phyloP scores from a whole-genome alignment of 371 early-diverging fungal species.

The Syncephalastrum contaminatum region DNA sequence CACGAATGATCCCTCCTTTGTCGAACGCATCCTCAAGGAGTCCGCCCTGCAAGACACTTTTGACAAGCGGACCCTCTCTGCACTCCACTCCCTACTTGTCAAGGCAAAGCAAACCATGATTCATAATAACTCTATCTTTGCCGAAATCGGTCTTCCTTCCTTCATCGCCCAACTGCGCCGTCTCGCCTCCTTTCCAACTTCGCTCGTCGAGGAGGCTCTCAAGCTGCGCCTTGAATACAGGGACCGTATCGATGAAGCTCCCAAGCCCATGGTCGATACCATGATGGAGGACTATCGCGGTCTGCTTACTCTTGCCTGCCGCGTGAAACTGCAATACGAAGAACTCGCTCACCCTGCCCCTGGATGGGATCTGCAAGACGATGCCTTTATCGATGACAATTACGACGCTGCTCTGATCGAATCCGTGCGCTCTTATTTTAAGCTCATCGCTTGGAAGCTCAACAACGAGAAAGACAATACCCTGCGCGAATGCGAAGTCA shows the following conservation, averaged over 20 bases:
- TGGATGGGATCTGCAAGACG: constrained; percentile 69
- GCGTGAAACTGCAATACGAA: constrained; percentile 69
- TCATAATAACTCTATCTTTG: constrained; percentile 59
- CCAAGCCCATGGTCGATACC: constrained; percentile 72
- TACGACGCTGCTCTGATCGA: constrained; percentile 73
- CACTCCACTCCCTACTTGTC: constrained; percentile 47
- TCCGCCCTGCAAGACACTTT: constrained; percentile 78
- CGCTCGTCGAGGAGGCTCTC: constrained; percentile 76
- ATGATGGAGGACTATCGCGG: constrained; percentile 80
- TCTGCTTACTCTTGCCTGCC: constrained; percentile 66
- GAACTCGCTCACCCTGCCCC: constrained; percentile 61
- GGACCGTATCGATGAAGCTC: constrained; percentile 64
- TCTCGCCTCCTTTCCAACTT: constrained; percentile 77
- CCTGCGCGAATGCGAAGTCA: constrained; percentile 72
- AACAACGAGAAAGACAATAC: constrained; percentile 54
- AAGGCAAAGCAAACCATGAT: constrained; percentile 70
- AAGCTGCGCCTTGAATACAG: constrained; percentile 75
- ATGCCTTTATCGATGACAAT: constrained; percentile 49
- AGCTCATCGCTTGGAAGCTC: constrained; percentile 72
- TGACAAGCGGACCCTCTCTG: constrained; percentile 69
- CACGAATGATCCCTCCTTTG: constrained; percentile 59
- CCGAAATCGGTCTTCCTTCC: constrained; percentile 68
- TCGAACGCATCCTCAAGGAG: constrained; percentile 83
- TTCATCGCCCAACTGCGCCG: constrained; percentile 62
- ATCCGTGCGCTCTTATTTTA: constrained; percentile 75